phyloP scores from a whole-genome alignment of 2,329 filamentous ascomycete species.

The Ophiosphaerella narmari region DNA sequence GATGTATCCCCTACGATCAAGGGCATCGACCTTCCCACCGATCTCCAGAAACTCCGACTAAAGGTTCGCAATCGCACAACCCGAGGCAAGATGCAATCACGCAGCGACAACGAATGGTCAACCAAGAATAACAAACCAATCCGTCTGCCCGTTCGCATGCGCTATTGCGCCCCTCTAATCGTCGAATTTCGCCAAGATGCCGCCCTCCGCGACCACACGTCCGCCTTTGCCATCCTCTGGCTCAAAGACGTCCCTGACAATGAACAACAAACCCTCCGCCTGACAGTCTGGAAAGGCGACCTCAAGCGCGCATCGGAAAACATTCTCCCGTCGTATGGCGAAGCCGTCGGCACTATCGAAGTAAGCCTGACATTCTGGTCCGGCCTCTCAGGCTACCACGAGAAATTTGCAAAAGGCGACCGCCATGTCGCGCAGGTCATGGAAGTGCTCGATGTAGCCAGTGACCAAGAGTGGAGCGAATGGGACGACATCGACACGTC shows the following conservation, averaged over 20 bases:
- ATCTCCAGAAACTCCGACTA: slow-evolving; percentile 57
- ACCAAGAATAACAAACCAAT: slow-evolving; percentile 53
- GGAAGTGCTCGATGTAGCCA: slow-evolving; percentile 66
- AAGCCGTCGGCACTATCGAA: slow-evolving; percentile 63
- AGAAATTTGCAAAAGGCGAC: slow-evolving; percentile 59
- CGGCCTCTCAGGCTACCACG: slow-evolving; percentile 65
- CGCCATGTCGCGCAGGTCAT: slow-evolving; percentile 62
- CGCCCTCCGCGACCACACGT: slow-evolving; percentile 58
- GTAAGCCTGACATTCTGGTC: slow-evolving; percentile 64
- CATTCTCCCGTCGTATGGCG: slow-evolving; percentile 57
- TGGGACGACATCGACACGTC: slow-evolving; percentile 38
- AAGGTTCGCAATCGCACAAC: slow-evolving; percentile 65
- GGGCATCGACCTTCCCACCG: slow-evolving; percentile 54
- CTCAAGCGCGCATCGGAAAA: slow-evolving; percentile 59
- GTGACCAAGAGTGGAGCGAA: slow-evolving; percentile 58
- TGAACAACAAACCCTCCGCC: slow-evolving; percentile 61
- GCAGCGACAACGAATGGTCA: slow-evolving; percentile 53
- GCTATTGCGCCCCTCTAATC: slow-evolving; percentile 62
- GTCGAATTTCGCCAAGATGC: slow-evolving; percentile 64
- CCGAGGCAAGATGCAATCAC: slow-evolving; percentile 62
- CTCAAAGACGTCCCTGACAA: slow-evolving; percentile 72
- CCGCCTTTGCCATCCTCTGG: slow-evolving; percentile 70
- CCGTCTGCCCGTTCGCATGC: slow-evolving; percentile 63
- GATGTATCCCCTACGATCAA: slow-evolving; percentile 63
- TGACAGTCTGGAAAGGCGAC: slow-evolving; percentile 71